Percentiles rank a stretch among this genome's conserved stretches.
These are phyloP conservation scores for Aphanocladium album DNA, from an alignment of 2,329 filamentous ascomycete species.

Conservation along the genomic window DNA sequence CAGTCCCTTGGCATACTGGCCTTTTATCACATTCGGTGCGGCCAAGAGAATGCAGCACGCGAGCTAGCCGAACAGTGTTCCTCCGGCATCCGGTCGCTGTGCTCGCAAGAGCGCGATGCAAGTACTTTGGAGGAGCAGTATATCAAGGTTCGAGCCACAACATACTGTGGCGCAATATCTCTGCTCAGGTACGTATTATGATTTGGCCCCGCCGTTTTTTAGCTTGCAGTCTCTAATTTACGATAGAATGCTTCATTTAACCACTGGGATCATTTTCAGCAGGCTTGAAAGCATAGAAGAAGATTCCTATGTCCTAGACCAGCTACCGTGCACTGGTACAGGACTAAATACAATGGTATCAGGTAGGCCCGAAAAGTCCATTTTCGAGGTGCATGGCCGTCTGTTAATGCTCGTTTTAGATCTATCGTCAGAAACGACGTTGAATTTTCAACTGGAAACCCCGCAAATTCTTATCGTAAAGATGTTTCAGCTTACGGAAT, in stretches of 20 bases:
- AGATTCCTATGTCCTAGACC: background rate
- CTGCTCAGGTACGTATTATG: conserved; percentile 7
- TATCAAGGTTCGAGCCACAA: background rate
- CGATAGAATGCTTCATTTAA: background rate
- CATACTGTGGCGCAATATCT: conserved; percentile 15
- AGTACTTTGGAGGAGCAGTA: background rate
- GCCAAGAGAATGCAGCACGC: conserved; percentile 8
- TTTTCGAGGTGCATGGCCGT: no score
- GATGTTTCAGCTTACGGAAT: conserved; percentile 17
- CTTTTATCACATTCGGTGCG: conserved; percentile 11
- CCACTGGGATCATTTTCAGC: background rate
- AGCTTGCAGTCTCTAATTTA: background rate
- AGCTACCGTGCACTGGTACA: background rate
- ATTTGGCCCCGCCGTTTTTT: background rate
- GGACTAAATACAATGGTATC: background rate
- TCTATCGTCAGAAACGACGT: no score
- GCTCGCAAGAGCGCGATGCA: background rate
- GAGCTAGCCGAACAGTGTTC: conserved; percentile 9
- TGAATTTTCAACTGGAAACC: background rate
- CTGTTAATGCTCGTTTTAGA: no score
- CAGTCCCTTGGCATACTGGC: conserved; percentile 15
- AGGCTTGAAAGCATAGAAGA: background rate
- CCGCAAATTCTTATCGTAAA: conserved; percentile 11
- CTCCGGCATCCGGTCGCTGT: background rate
- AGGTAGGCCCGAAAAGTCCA: background rate